Evolutionary conservation across 768 basidiomycete species (phyloP), one percentile per base, ranked within the genome.

Genomic region (Trametes elegans): DNA sequence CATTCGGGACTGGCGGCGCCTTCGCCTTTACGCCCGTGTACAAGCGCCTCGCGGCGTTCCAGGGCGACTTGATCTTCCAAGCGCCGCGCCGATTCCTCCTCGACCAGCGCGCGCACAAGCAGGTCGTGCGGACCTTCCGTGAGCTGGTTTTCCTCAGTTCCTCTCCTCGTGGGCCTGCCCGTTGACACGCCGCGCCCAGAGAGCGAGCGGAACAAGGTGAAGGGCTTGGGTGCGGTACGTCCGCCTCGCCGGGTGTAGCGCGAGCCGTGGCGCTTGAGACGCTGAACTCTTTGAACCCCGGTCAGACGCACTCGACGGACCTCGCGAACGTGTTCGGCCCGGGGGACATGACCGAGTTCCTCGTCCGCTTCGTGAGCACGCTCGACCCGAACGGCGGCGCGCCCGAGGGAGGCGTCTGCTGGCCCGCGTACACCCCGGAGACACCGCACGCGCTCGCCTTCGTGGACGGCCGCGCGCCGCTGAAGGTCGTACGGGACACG

Each of bases 291-390:
- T n/a, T n/a, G n/a, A n/a, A n/a, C n/a, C n/a, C n/a, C n/a, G n/a
- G n/a, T n/a, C n/a, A 79, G 77, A 66, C 70, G 27, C 81, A 82
- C 52, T 61, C 59, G 10, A 71, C 75, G 0, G 79, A 82, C 55
- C 24, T 80, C 4, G 49, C 69, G 8, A 73, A 77, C 28, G 61
- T 77, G 14, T 82, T 75, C 48, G 69, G 67, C 2, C 72, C 67
- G 2, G 71, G 71, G 14, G 76, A 79, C 51, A 66, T 80, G 62
- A 64, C 74, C 7, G 75, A 79, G 59, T 73, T 76, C 60, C 67
- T 79, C 11, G 71, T 79, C 41, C 69, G 73, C 29, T 78, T 78
- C 49, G 72, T 67, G n/a, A 64, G 57, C 40, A 72, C 60, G 7
- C 72, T 76, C 36, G 62, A 79, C 60, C 79, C 73, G 1, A 82